phyloP scores from a whole-genome alignment of 257 asterid genomes.

The Salvia rosmarinus region DNA sequence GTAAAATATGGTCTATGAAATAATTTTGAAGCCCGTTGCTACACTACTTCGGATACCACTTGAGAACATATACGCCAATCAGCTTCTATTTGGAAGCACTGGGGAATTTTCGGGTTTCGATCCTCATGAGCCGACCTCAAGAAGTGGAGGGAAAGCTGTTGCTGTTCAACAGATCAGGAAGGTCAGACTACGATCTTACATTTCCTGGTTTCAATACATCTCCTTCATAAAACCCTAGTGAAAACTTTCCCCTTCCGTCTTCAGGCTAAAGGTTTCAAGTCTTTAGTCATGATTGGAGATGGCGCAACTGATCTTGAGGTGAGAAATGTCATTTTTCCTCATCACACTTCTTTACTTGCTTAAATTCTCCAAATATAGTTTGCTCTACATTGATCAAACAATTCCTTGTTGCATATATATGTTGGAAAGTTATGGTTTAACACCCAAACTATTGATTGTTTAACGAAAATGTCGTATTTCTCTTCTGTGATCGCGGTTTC shows the following conservation, averaged over 20 bases:
- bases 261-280: conserved; percentile 67
- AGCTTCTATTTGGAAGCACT: conserved; percentile 69
- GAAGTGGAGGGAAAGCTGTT: conserved; percentile 88
- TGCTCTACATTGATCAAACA: not conserved
- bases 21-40: conserved; percentile 68
- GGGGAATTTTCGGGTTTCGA: conserved; percentile 86
- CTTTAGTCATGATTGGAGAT: conserved; percentile 91
- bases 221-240: not conserved
- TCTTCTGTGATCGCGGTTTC: conserved; percentile 18
- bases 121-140: conserved; percentile 78
- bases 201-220: conserved; percentile 16
- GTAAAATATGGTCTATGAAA: not conserved
- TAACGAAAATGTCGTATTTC: not conserved
- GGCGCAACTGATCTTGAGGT: conserved; percentile 99
- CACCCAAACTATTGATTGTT: no score
- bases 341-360: not conserved
- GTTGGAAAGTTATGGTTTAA: no score
- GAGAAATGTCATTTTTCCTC: conserved; percentile 20
- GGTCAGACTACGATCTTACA: conserved; percentile 44
- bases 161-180: conserved; percentile 82
- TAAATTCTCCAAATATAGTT: not conserved
- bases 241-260: conserved; percentile 11
- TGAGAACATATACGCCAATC: conserved; percentile 77
- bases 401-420: no score
- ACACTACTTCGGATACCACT: conserved; percentile 74